Evolutionary conservation across 2,329 filamentous ascomycete species (phyloP), one percentile per base, ranked within the genome.

Genomic region (Pezicula carpinea): DNA sequence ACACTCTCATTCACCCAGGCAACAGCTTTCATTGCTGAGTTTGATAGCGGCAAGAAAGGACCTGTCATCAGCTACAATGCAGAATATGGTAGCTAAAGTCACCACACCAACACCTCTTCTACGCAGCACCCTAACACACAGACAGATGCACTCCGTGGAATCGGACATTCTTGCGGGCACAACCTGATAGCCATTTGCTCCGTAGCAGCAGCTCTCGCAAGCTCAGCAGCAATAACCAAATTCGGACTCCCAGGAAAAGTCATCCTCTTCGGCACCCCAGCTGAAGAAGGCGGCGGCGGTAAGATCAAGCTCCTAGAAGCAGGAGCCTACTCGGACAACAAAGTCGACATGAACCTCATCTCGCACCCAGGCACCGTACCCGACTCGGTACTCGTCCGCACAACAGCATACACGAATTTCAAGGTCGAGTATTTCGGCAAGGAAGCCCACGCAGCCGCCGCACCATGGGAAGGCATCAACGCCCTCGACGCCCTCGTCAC

Each of bases 391-490:
- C 64, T 78, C 4, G 72, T 77, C 48, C 68, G 72, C 2, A 80
- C 77, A 1, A 70, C 74, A 3, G 77, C 77, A 5, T 79, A 74
- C 53, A 57, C 64, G 4, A 64, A 67, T 35, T 69, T 80, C 51
- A 69, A 68, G 17, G 75, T 74, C 0, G 72, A 73, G 14, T 82
- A 77, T 51, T 69, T 70, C 1, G 80, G 79, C 1, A 70, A 69
- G 43, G 73, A 73, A 46, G 76, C 79, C 0, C 79, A 82, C 52
- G 78, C 77, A 0, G 77, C 74, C 0, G 72, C 72, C 3, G 72
- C 67, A n/a, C 79, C 78, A 0, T 82, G 77, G 77, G 67, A 77
- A 5, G 79, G 79, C 0, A 69, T 76, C 53, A 82, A 83, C 56
- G 79, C 79, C 0, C 69, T 82, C 0, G 79, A 83, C 53, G 78